Base-by-base conservation (phyloP, 2,329 filamentous ascomycete species). In the Exophiala xenobiotica region DNA sequence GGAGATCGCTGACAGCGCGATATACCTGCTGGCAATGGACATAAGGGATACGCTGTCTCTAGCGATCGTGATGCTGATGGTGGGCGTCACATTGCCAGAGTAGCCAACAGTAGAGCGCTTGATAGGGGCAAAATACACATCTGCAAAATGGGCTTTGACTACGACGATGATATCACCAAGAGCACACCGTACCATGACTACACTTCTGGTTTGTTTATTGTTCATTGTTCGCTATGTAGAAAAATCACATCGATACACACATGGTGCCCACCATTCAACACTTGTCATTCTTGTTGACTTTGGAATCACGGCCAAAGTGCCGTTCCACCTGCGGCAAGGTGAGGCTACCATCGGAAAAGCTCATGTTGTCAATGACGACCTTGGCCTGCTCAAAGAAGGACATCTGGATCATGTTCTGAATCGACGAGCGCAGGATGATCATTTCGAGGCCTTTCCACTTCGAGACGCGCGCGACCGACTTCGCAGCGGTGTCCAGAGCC, bases 331-430 rank as follows among this genome's bases (percentile, higher is more conserved):
- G 54, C 16, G 60, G 60, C 40, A 62, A 35, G 12, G 53, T 58
- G 11, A 46, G 52, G 38, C 54, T 61, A 9, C 60, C 60, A 23
- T 61, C 51, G 27, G 49, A 59, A 33, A 62, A 63, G 18, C 68
- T 67, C 46, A 74, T 63, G 29, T 67, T 57, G 51, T 74, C 68
- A 56, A 76, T 75, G 48, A 64, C 64, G 50, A 64, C 64, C 62
- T 73, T 75, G 29, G 74, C 67, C 50, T 72, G 73, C 60, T 76
- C 73, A 44, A 73, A 74, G 16, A 72, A 65, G 56, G 70, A 71
- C 61, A 75, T 66, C 35, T 75, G 64, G 40, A 76, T 74, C 72
- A 75, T 75, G 61, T 75, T 75, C 61, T 76, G 74, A 20, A 76
- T 61, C 6, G 68, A 69, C 3, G 73, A 74, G 14, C 73, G 71